Evolutionary conservation across 768 basidiomycete genomes (phyloP), one percentile per base, ranked within the genome.

Genomic region (Lyophyllum atratum): DNA sequence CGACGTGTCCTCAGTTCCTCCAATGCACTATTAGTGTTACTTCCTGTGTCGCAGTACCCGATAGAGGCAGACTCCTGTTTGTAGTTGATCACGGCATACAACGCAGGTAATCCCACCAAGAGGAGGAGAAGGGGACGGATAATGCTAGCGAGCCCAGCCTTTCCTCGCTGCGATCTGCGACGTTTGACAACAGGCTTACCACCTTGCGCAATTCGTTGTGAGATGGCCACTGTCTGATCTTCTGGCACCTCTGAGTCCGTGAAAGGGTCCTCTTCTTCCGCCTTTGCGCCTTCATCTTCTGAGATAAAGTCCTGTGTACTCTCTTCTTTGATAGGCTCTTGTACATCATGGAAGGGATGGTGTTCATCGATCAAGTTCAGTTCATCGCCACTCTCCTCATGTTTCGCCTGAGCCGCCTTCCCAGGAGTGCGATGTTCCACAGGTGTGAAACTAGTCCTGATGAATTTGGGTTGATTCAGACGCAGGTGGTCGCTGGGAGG

Each of bases 41-140:
- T 82, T 19, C 83, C 87, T 33, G 81, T 71, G 59, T 90, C 85
- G 66, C 92, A 94, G 70, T 84, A 94, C 4, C 93, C 92, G 62
- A 94, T 85, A 11, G 77, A 69, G 2, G 85, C 75, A 5, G 92
- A 92, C 62, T 89, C 84, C 12, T 62, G 57, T 72, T 92, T 92
- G 76, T 85, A 90, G 17, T 76, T 76, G 63, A 77, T 61, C 19
- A 77, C 59, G 22, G 71, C 60, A 58, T 69, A 72, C 14, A 69
- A 72, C 19, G 71, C 60, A 17, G 71, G 66, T 22, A 80, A 55
- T 10, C 75, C 58, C 26, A 79, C 58, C 5, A 76, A 54, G 56
- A 76, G 56, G 51, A 72, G 63, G 44, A 88, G 21, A n/a, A 84
- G 25, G n/a, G 79, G 79, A 14, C 79, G 49, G 40, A 83, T 55